phyloP scores from a whole-genome alignment of 2,329 filamentous ascomycete species.

The Monilinia fructicola region DNA sequence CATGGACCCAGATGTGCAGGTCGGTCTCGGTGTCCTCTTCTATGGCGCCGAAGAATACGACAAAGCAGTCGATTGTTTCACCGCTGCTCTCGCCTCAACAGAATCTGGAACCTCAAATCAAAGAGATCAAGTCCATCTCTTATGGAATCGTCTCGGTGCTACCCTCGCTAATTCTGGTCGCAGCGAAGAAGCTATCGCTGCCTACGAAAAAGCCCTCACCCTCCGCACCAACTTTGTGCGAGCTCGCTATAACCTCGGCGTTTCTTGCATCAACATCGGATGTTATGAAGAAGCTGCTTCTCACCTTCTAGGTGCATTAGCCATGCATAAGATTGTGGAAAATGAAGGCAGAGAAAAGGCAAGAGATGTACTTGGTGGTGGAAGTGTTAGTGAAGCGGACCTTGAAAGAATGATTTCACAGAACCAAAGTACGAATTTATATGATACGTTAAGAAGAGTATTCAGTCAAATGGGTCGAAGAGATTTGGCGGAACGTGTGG shows the following conservation, averaged over 20 bases:
- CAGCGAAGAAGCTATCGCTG: conserved; percentile 92
- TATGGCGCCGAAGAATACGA: conserved; percentile 98
- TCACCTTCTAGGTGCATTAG: conserved; percentile 85
- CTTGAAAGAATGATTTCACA: conserved; percentile 87
- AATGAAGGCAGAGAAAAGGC: conserved; percentile 80
- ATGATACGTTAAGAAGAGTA: conserved; percentile 91
- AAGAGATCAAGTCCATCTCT: conserved; percentile 81
- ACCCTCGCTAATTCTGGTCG: conserved; percentile 94
- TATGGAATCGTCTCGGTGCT: conserved; percentile 96
- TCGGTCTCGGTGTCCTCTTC: conserved; percentile 93
- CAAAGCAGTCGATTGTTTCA: conserved; percentile 98
- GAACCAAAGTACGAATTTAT: conserved; percentile 95
- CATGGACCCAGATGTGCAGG: conserved; percentile 98
- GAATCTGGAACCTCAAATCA: conserved; percentile 83
- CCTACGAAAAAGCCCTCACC: conserved; percentile 88
- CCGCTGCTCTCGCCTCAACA: conserved; percentile 80
- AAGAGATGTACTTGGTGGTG: conserved; percentile 72
- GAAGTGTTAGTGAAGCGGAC: conserved; percentile 63
- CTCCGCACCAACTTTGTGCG: conserved; percentile 95
- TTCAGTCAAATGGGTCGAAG: conserved; percentile 92
- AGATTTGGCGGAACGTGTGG: conserved; percentile 84
- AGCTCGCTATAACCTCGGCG: conserved; percentile 93
- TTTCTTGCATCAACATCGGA: conserved; percentile 95
- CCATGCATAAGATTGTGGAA: conserved; percentile 95
- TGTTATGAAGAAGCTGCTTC: conserved; percentile 91